phyloP scores from a whole-genome alignment of 805 yeast genomes.

The Candida tallmaniae region DNA sequence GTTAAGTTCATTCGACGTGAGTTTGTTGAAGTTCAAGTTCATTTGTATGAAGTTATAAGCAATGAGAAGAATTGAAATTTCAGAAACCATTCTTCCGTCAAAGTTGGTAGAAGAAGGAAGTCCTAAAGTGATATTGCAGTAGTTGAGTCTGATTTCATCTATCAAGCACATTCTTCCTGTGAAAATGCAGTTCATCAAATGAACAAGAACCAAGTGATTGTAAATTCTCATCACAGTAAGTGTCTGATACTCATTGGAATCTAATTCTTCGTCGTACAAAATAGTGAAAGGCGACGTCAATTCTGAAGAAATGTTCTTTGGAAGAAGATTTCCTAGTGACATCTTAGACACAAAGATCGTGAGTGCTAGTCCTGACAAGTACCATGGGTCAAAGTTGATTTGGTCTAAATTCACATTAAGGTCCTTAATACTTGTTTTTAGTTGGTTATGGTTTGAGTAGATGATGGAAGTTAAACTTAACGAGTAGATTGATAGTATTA shows the following conservation, averaged over 20 bases:
- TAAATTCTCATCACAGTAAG: conserved; percentile 60
- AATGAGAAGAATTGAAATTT: conserved; percentile 55
- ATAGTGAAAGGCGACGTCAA: conserved; percentile 21
- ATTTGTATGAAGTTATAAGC: conserved; percentile 55
- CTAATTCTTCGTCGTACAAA: conserved; percentile 27
- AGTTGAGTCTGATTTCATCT: conserved; percentile 55
- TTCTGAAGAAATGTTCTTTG: conserved; percentile 4
- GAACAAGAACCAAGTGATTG: conserved; percentile 68
- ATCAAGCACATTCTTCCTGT: conserved; percentile 62
- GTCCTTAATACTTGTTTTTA: conserved; percentile 5
- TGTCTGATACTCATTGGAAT: conserved; percentile 43
- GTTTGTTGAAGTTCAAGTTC: conserved; percentile 16
- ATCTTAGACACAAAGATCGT: conserved; percentile 56
- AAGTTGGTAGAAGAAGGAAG: conserved; percentile 64
- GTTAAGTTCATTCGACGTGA: conserved; percentile 15
- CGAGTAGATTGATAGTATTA: conserved; percentile 61
- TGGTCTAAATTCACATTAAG: conserved; percentile 21
- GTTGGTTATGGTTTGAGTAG: conserved; percentile 7
- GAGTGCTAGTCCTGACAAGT: conserved; percentile 59
- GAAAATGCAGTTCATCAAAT: conserved; percentile 59
- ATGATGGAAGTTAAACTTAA: conserved; percentile 50
- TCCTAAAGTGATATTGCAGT: conserved; percentile 54
- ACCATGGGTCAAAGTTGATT: conserved; percentile 65
- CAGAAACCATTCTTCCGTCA: conserved; percentile 81
- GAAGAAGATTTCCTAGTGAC: conserved; percentile 37